A percentile compares a stretch with the other conserved stretches of the same genome.
Conservation (phyloP, 441 rosid genomes). For the Populus hybrid region DNA sequence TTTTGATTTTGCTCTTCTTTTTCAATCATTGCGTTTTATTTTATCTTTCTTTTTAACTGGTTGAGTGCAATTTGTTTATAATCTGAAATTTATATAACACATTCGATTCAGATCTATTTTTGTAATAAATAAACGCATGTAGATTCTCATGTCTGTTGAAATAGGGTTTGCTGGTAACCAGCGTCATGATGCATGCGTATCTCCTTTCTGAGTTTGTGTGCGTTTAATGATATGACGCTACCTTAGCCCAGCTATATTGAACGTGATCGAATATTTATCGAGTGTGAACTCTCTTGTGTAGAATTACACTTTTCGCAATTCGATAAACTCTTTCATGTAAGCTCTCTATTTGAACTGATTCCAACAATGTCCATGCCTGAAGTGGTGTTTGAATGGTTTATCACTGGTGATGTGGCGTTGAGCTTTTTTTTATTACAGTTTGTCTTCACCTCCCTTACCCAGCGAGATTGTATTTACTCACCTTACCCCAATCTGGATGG, state of each 20-base stretch:
- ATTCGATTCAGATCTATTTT: not conserved
- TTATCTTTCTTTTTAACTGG: too few species aligned
- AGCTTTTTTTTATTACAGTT: conserved; percentile 17
- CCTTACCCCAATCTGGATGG: conserved; percentile 32
- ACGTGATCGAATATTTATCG: not conserved
- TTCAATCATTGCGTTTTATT: too few species aligned
- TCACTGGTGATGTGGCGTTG: conserved; percentile 49
- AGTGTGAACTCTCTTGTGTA: not conserved
- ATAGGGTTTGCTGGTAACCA: conserved; percentile 22
- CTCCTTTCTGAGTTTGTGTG: not conserved
- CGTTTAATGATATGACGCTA: conserved; percentile 8
- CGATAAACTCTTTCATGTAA: not conserved
- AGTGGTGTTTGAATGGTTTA: not conserved
- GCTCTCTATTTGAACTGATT: not conserved
- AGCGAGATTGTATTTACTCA: conserved; percentile 25
- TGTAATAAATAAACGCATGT: not conserved
- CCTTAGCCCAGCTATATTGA: not conserved
- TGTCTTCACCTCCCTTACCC: conserved; percentile 44
- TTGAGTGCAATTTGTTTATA: not conserved
- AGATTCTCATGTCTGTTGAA: not conserved
- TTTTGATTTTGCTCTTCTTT: not conserved
- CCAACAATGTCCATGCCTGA: not conserved
- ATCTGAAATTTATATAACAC: not conserved
- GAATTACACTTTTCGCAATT: not conserved
- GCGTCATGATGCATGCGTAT: conserved; percentile 15